Evolutionary conservation across 768 basidiomycete species (phyloP), one percentile per base, ranked within the genome.

Genomic region (Mycena floridula): DNA sequence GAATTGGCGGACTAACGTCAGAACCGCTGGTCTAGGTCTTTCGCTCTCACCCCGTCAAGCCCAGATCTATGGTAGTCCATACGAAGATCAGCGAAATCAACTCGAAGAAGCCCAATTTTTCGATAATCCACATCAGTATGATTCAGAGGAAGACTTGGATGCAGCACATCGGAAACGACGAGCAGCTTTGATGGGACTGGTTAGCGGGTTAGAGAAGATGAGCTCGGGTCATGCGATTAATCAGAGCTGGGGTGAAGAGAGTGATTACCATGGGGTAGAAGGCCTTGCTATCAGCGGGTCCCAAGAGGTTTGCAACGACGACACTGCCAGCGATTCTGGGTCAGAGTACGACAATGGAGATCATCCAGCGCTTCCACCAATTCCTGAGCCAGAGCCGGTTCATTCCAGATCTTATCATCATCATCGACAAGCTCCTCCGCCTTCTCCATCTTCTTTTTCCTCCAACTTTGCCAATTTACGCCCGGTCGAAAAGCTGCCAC

Each of bases 231-330:
- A 16, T 22, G 28, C 30, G 27, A 41, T 45, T 8, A 21, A 47
- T 44, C 23, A 26, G 28, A 47, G 43, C 12, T 26, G 43, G 16
- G 39, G 38, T 13, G 61, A 53, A 7, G 67, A 61, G 43, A 64
- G 59, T 44, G 65, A 68, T 20, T 64, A 65, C 46, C 46, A 41
- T 18, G 63, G 59, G 5, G 62, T 61, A 45, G 58, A 65, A 28
- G 68, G 65, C 3, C 46, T 69, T 9, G 69, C 68, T 1, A 56
- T 68, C n/a, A 62, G 63, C 36, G 60, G 55, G 3, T 64, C 64
- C 11, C 11, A 27, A 23, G 46, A 25, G 50, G 44, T 27, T 57
- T 62, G 24, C 27, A 37, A 46, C 11, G 42, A 52, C 13, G 52
- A 53, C 3, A 53, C 42, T 11, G 52, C 47, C 8, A 49, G 57